Conservation (phyloP, 2,329 filamentous ascomycete species). For the Emmonsiellopsis sp. region DNA sequence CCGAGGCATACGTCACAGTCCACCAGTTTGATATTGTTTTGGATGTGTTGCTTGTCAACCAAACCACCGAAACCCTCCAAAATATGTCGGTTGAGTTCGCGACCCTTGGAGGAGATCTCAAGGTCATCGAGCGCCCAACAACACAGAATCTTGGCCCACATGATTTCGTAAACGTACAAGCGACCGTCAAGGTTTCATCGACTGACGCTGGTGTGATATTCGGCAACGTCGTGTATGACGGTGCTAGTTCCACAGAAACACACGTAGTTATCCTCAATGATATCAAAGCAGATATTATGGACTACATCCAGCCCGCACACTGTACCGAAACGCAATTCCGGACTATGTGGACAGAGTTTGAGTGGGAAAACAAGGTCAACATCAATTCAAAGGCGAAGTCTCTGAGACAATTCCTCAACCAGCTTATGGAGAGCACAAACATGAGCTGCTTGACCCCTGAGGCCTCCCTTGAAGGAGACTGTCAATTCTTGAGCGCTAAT, state of each 20-base stretch:
- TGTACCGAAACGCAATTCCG: slow-evolving; percentile 98
- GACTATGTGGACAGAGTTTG: slow-evolving; percentile 99
- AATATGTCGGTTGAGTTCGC: slow-evolving; percentile 97
- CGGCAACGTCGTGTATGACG: slow-evolving; percentile 96
- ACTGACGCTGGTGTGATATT: slow-evolving; percentile 99
- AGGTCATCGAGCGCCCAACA: slow-evolving; percentile 91
- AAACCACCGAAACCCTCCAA: slow-evolving; percentile 91
- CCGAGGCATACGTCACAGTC: slow-evolving; percentile 97
- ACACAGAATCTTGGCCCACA: slow-evolving; percentile 93
- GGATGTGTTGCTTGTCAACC: slow-evolving; percentile 92
- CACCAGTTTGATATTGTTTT: slow-evolving; percentile 98
- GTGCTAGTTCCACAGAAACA: slow-evolving; percentile 79
- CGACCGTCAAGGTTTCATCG: slow-evolving; percentile 96
- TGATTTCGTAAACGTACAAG: slow-evolving; percentile 97
- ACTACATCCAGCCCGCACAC: slow-evolving; percentile 94
- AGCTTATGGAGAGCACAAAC: slow-evolving; percentile 95
- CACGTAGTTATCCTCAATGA: slow-evolving; percentile 98
- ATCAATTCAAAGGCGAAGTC: slow-evolving; percentile 96
- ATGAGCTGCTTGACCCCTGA: slow-evolving; percentile 98
- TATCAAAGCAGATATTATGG: slow-evolving; percentile 98
- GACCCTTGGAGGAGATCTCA: slow-evolving; percentile 92
- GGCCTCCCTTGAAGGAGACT: slow-evolving; percentile 92
- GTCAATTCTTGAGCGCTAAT: slow-evolving; percentile 95
- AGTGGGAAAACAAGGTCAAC: slow-evolving; percentile 99
- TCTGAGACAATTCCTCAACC: slow-evolving; percentile 81